Evolutionary conservation across 1,284 basidiomycete genomes (phyloP).

Genomic region (Cutaneotrichosporon arboriforme): DNA sequence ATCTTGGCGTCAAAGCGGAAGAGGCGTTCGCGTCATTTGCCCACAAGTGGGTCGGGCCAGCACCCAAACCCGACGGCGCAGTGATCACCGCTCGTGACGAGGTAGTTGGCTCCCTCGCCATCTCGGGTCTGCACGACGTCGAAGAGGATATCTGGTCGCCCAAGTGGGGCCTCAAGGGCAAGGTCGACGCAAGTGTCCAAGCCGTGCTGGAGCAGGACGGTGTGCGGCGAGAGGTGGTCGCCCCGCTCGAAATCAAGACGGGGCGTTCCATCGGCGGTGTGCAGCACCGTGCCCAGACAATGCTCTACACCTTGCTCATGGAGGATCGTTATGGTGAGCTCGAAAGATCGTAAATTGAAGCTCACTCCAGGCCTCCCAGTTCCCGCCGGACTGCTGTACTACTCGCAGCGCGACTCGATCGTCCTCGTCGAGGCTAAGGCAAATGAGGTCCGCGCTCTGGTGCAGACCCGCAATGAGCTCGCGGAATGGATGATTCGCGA

Average conservation of each 20-base stretch:
- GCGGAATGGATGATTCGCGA: slow-evolving; percentile 61
- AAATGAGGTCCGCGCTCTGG: slow-evolving; percentile 78
- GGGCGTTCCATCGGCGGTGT: slow-evolving; percentile 69
- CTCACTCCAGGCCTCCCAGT: slow-evolving; percentile 29
- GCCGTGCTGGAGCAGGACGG: slow-evolving; percentile 53
- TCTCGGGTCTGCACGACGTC: slow-evolving; percentile 70
- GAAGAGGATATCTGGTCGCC: slow-evolving; percentile 99
- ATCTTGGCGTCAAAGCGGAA: slow-evolving; percentile 37
- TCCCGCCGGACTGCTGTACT: slow-evolving; percentile 78
- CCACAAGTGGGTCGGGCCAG: slow-evolving; percentile 35
- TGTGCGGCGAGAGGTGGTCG: slow-evolving; percentile 27
- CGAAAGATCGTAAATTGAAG: no score
- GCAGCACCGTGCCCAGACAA: slow-evolving; percentile 96
- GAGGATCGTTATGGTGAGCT: slow-evolving; percentile 72
- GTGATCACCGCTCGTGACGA: slow-evolving; percentile 24
- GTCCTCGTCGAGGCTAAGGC: slow-evolving; percentile 69
- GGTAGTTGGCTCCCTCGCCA: slow-evolving; percentile 53
- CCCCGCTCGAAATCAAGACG: slow-evolving; percentile 93
- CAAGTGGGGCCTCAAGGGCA: slow-evolving; percentile 89
- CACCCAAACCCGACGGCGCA: neutral
- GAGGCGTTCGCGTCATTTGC: slow-evolving; percentile 42
- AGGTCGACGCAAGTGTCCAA: slow-evolving; percentile 85
- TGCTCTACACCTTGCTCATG: slow-evolving; percentile 90
- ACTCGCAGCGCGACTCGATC: slow-evolving; percentile 83
- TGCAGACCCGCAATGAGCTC: slow-evolving; percentile 78